Percentiles rank a stretch among this genome's conserved stretches.
Conservation (phyloP, 495 filamentous ascomycete species). For the Friedmanniomyces simplex region DNA sequence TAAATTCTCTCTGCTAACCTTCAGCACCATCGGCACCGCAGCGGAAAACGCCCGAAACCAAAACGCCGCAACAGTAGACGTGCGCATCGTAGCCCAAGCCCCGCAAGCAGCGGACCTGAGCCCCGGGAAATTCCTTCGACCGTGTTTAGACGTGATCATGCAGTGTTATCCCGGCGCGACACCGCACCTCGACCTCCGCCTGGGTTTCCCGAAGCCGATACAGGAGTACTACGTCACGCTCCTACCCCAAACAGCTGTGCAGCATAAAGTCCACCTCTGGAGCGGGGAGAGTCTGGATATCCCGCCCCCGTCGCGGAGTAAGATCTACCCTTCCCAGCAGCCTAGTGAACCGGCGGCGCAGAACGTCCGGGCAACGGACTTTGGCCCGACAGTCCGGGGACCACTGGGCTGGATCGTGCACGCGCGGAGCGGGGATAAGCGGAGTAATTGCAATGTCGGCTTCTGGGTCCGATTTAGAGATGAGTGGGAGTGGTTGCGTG, state of each 20-base stretch:
- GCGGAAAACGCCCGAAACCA: slow-evolving; percentile 17
- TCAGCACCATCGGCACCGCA: slow-evolving; percentile 18
- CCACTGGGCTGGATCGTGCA: slow-evolving; percentile 27
- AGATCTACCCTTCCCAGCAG: slow-evolving; percentile 22
- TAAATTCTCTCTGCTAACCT: slow-evolving; percentile 19
- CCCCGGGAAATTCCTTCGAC: slow-evolving; percentile 31
- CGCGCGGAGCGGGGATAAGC: slow-evolving; percentile 26
- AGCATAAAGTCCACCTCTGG: slow-evolving; percentile 26
- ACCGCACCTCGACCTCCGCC: slow-evolving; percentile 29
- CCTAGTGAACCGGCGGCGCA: slow-evolving; percentile 13
- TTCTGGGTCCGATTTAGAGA: slow-evolving; percentile 24
- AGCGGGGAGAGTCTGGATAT: slow-evolving; percentile 22
- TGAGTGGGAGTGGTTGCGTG: slow-evolving; percentile 25
- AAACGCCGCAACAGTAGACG: slow-evolving; percentile 24
- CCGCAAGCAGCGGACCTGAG: slow-evolving; percentile 20
- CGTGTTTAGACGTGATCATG: slow-evolving; percentile 32
- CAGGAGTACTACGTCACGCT: slow-evolving; percentile 33
- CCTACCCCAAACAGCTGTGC: slow-evolving; percentile 26
- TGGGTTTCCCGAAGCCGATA: slow-evolving; percentile 27
- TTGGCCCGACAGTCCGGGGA: slow-evolving; percentile 13
- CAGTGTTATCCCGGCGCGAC: slow-evolving; percentile 33
- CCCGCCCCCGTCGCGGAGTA: slow-evolving; percentile 20
- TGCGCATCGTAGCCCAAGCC: slow-evolving; percentile 27
- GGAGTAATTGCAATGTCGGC: slow-evolving; percentile 25
- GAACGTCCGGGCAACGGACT: neutral